These are phyloP conservation scores for Suillus decipiens DNA, from an alignment of 768 basidiomycete genomes.

Conservation along the genomic window DNA sequence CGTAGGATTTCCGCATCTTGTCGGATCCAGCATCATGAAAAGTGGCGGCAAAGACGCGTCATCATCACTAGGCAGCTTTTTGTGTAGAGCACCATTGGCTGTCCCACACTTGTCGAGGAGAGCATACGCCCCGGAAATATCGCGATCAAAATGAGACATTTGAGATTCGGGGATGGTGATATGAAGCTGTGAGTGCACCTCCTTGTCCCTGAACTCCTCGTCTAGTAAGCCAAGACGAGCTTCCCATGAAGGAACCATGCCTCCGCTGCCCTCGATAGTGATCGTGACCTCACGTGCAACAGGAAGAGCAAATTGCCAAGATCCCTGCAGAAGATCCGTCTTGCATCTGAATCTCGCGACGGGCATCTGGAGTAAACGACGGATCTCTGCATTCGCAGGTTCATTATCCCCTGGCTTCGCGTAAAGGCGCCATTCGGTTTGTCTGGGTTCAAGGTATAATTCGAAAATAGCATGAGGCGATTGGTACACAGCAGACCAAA, in stretches of 20 bases:
- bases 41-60: slow-evolving; percentile 60
- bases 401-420: slow-evolving; percentile 65
- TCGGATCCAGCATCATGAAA: slow-evolving; percentile 82
- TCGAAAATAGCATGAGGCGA: slow-evolving; percentile 72
- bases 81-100: slow-evolving; percentile 82
- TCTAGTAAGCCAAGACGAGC: slow-evolving; percentile 71
- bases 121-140: slow-evolving; percentile 78
- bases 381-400: slow-evolving; percentile 79
- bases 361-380: slow-evolving; percentile 69
- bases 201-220: slow-evolving; percentile 64
- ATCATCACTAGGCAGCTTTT: slow-evolving; percentile 45
- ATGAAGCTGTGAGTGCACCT: slow-evolving; percentile 66
- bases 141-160: slow-evolving; percentile 61
- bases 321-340: slow-evolving; percentile 61
- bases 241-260: slow-evolving; percentile 84
- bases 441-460: slow-evolving; percentile 71
- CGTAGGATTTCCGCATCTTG: slow-evolving; percentile 69
- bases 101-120: slow-evolving; percentile 88
- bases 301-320: slow-evolving; percentile 83
- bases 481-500: slow-evolving; percentile 82
- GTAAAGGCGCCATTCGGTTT: slow-evolving; percentile 87
- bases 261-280: slow-evolving; percentile 57
- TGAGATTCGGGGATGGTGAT: slow-evolving; percentile 57
- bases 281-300: slow-evolving; percentile 53
- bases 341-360: slow-evolving; percentile 71